Evolutionary conservation across 1,139 yeast species (phyloP).

Genomic region (Taphrina betulina): DNA sequence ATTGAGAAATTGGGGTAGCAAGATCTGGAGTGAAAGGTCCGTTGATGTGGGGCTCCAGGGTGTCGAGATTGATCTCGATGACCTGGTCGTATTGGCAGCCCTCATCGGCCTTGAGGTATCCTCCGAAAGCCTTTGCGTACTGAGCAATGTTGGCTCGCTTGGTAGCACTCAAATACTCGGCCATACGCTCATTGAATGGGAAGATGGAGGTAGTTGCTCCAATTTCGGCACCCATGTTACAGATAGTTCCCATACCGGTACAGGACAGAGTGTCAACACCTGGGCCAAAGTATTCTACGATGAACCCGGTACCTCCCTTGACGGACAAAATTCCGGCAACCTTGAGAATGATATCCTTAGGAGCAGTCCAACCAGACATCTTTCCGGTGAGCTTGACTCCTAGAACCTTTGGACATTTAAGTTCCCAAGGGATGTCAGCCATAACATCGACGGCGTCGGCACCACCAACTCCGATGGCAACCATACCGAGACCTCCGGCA

Average conservation of each 20-base stretch:
- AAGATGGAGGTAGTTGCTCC: constrained; percentile 99
- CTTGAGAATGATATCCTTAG: constrained; percentile 94
- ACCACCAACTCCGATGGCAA: constrained; percentile 99
- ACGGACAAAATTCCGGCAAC: constrained; percentile 97
- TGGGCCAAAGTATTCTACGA: constrained; percentile 95
- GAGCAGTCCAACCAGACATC: constrained; percentile 97
- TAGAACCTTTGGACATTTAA: constrained; percentile 95
- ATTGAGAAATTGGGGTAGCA: constrained; percentile 93
- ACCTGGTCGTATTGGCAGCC: constrained; percentile 96
- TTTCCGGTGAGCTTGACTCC: constrained; percentile 97
- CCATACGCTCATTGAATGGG: constrained; percentile 94
- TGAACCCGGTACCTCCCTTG: constrained; percentile 98
- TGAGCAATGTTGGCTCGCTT: constrained; percentile 79
- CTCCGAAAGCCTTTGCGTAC: constrained; percentile 62
- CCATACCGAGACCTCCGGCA: constrained; percentile 99
- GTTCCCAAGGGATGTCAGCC: constrained; percentile 95
- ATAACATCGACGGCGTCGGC: constrained; percentile 99
- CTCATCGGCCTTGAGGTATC: constrained; percentile 83
- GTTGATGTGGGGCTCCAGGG: constrained; percentile 94
- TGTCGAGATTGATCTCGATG: constrained; percentile 89
- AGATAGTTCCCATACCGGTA: constrained; percentile 99
- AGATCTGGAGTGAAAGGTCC: constrained; percentile 99
- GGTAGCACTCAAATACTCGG: constrained; percentile 83
- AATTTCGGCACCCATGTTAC: constrained; percentile 99
- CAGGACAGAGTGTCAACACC: constrained; percentile 96